These are phyloP conservation scores for Huiozyma naganishii DNA, from an alignment of 805 yeast species.

Conservation along the genomic window DNA sequence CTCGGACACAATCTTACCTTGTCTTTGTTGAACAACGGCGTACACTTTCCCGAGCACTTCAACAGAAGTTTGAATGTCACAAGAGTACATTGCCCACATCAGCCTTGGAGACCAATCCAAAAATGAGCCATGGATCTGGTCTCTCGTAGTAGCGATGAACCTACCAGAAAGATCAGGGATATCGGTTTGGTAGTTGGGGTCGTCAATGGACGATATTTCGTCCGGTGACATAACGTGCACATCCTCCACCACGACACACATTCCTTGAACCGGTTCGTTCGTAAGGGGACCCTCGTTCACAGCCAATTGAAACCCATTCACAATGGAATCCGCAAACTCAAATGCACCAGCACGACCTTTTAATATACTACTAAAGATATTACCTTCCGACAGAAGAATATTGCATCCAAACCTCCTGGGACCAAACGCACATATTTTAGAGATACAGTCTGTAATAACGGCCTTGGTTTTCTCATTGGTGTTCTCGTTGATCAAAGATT, in stretches of 20 bases:
- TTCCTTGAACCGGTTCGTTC: slow-evolving; percentile 79
- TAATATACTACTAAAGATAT: slow-evolving; percentile 29
- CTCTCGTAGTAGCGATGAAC: slow-evolving; percentile 61
- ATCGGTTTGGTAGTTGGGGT: slow-evolving; percentile 17
- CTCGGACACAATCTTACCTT: slow-evolving; percentile 77
- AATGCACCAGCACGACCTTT: slow-evolving; percentile 14
- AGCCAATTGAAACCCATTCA: slow-evolving; percentile 81
- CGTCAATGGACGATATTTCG: slow-evolving; percentile 17
- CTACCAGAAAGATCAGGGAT: slow-evolving; percentile 54
- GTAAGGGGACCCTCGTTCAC: slow-evolving; percentile 79
- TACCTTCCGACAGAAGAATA: slow-evolving; percentile 39
- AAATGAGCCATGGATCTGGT: slow-evolving; percentile 58
- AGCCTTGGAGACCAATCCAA: slow-evolving; percentile 80
- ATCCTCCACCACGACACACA: slow-evolving; percentile 42
- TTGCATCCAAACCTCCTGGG: slow-evolving; percentile 71
- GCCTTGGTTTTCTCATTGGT: slow-evolving; percentile 17
- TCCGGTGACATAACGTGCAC: slow-evolving; percentile 26
- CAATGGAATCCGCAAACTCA: slow-evolving; percentile 48
- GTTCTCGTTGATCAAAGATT: slow-evolving; percentile 21
- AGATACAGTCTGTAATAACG: slow-evolving; percentile 23
- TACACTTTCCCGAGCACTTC: slow-evolving; percentile 94
- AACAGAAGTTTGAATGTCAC: slow-evolving; percentile 91
- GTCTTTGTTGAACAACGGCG: slow-evolving; percentile 81
- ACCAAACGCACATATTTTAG: slow-evolving; percentile 56
- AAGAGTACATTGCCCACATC: slow-evolving; percentile 83